Percentiles rank a stretch among this genome's conserved stretches.
Evolutionary conservation across 305 asterid genomes (phyloP).

Genomic region (Fraxinus albicans): DNA sequence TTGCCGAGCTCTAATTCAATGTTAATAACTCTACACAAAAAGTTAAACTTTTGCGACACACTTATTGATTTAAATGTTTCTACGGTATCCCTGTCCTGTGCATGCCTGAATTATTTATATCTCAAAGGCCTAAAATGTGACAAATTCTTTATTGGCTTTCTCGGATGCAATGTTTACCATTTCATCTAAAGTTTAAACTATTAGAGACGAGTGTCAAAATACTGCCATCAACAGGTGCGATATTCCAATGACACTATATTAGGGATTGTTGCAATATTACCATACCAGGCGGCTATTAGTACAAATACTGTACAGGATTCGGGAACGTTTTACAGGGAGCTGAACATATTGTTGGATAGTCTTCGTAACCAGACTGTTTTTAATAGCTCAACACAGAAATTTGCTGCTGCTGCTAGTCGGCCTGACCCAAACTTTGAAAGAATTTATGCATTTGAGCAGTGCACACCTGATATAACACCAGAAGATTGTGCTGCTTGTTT

Average conservation of each 20-base stretch:
- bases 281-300: rapidly evolving
- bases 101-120: too few relatives aligned
- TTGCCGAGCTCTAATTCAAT: too few relatives aligned
- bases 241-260: conserved; percentile 24
- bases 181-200: not conserved
- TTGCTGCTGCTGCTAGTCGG: not conserved
- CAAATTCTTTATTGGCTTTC: too few relatives aligned
- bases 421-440: not conserved
- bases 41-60: too few relatives aligned
- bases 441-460: conserved; percentile 13
- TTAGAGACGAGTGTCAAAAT: not conserved
- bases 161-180: not conserved
- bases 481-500: not conserved
- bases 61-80: too few relatives aligned
- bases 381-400: not conserved
- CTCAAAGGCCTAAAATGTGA: too few relatives aligned
- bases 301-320: not conserved
- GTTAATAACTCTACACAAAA: too few relatives aligned
- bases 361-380: not conserved
- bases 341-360: not conserved
- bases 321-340: not conserved
- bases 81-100: too few relatives aligned
- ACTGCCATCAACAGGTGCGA: not conserved
- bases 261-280: not conserved
- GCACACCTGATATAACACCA: conserved; percentile 16